phyloP scores from a whole-genome alignment of 495 filamentous ascomycete species.

The Lasiosphaeria hispida region DNA sequence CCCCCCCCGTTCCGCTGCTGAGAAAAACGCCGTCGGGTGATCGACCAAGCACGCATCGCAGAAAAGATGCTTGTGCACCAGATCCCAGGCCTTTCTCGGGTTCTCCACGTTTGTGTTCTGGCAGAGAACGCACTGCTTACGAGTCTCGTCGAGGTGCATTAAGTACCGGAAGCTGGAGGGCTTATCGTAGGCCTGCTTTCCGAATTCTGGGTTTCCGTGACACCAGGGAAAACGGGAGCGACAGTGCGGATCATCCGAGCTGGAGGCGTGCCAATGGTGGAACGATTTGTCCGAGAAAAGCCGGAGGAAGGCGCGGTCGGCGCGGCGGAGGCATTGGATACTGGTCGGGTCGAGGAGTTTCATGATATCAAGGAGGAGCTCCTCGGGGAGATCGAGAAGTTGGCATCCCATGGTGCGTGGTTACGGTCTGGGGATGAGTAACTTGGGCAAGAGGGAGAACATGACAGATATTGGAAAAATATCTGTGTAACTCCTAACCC shows the following conservation, averaged over 20 bases:
- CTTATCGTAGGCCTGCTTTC: not conserved
- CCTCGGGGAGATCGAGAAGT: constrained; percentile 2
- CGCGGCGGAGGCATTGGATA: not conserved
- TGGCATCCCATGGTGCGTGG: not conserved
- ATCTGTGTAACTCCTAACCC: too few relatives aligned
- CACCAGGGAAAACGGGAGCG: not conserved
- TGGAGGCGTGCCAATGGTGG: not conserved
- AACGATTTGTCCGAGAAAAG: not conserved
- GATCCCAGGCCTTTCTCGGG: not conserved
- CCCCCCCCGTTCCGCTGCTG: not conserved
- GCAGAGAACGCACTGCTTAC: not conserved
- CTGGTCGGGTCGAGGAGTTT: constrained; percentile 2
- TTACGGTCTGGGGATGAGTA: too few relatives aligned
- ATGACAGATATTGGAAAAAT: too few relatives aligned
- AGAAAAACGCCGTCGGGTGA: constrained; percentile 2
- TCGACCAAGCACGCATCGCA: constrained; percentile 2
- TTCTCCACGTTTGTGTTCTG: not conserved
- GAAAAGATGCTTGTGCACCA: not conserved
- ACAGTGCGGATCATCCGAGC: not conserved
- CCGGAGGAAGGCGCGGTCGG: constrained; percentile 2
- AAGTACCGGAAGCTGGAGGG: not conserved
- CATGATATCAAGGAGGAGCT: constrained; percentile 2
- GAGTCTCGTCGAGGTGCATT: not conserved
- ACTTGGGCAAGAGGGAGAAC: too few relatives aligned
- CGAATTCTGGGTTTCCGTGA: not conserved